A percentile compares a stretch with the other conserved stretches of the same genome.
Conservation (phyloP, 1,284 basidiomycete genomes). For the Leccinum huronense region DNA sequence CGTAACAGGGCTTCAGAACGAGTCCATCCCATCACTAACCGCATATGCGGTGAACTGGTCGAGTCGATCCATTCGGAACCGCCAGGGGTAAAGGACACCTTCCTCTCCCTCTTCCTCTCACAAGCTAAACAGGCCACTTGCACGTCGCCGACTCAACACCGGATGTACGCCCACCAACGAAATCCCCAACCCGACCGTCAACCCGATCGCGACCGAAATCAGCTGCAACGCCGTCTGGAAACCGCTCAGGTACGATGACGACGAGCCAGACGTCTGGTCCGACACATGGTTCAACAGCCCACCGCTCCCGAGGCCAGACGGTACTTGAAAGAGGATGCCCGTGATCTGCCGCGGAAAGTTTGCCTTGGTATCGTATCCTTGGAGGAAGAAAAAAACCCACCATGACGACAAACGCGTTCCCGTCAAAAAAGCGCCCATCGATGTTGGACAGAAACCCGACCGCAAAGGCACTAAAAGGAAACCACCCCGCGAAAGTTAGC, state of each 20-base stretch:
- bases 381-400: slow-evolving; percentile 37
- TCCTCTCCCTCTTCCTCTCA: slow-evolving; percentile 10
- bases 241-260: slow-evolving; percentile 58
- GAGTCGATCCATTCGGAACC: background rate
- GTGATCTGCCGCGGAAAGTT: slow-evolving; percentile 50
- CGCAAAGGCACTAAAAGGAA: slow-evolving; percentile 60
- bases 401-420: slow-evolving; percentile 79
- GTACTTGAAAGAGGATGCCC: slow-evolving; percentile 85
- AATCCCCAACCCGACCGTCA: slow-evolving; percentile 73
- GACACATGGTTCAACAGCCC: slow-evolving; percentile 79
- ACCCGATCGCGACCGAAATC: slow-evolving; percentile 60
- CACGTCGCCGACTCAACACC: slow-evolving; percentile 53
- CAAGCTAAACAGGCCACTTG: slow-evolving; percentile 48
- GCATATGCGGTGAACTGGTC: background rate
- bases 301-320: slow-evolving; percentile 81
- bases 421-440: slow-evolving; percentile 78
- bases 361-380: background rate
- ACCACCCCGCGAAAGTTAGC: background rate
- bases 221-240: slow-evolving; percentile 68
- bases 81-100: background rate
- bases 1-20: background rate
- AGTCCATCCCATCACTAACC: background rate
- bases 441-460: slow-evolving; percentile 84
- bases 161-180: slow-evolving; percentile 59
- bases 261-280: slow-evolving; percentile 48